Evolutionary conservation across 2,329 filamentous ascomycete species (phyloP).

Genomic region (Trichoderma semiorbis): DNA sequence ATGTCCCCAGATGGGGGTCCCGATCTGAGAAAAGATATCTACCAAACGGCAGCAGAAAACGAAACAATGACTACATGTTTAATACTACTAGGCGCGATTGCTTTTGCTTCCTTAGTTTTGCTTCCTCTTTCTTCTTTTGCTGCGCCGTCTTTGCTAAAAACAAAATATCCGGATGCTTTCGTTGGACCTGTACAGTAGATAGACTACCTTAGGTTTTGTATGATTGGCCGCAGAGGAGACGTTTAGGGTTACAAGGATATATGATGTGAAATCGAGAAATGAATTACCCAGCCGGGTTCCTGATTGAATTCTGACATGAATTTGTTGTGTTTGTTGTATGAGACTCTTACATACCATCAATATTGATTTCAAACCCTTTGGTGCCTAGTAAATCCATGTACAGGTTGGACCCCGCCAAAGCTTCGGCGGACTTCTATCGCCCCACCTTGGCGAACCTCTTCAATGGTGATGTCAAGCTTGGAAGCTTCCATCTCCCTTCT

Average conservation of each 20-base stretch:
- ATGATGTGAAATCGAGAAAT: not conserved
- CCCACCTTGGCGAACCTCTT: slow-evolving; percentile 10
- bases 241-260: not conserved
- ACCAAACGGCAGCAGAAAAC: not conserved
- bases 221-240: not conserved
- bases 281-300: not conserved
- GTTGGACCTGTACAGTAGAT: slow-evolving; percentile 9
- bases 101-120: not conserved
- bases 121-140: not conserved
- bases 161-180: not conserved
- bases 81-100: not conserved
- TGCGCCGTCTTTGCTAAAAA: not conserved
- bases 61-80: not conserved
- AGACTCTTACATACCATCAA: not conserved
- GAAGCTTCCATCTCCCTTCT: not conserved
- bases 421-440: slow-evolving; percentile 14
- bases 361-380: not conserved
- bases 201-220: too few relatives aligned
- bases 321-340: not conserved
- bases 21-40: not conserved
- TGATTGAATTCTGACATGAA: not conserved
- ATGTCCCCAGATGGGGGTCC: not conserved
- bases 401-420: slow-evolving; percentile 7
- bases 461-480: not conserved
- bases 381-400: not conserved